phyloP scores from a whole-genome alignment of 495 filamentous ascomycete genomes.

The Penicillium riverlandense region DNA sequence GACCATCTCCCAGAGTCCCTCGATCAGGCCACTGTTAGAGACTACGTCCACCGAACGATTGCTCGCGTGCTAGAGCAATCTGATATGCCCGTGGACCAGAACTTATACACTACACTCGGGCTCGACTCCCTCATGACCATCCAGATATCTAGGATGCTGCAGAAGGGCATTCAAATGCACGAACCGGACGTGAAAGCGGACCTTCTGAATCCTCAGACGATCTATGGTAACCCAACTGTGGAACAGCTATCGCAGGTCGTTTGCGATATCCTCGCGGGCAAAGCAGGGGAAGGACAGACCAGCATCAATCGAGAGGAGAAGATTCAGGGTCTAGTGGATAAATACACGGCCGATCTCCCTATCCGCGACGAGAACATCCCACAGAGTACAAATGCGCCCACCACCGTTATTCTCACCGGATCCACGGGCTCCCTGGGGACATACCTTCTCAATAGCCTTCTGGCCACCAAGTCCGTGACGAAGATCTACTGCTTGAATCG shows the following conservation, averaged over 20 bases:
- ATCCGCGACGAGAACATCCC: background rate
- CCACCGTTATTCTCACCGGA: conserved; percentile 43
- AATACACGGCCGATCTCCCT: conserved; percentile 20
- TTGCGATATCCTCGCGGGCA: conserved; percentile 11
- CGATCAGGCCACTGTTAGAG: conserved; percentile 2
- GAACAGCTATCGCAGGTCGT: conserved; percentile 13
- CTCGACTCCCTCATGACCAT: conserved; percentile 31
- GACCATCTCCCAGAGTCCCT: conserved; percentile 5
- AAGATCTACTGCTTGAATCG: conserved; percentile 54
- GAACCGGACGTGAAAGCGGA: background rate
- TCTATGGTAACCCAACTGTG: conserved; percentile 26
- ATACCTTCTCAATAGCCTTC: conserved; percentile 44
- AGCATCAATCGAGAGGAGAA: conserved; percentile 10
- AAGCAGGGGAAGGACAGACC: background rate
- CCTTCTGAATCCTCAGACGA: conserved; percentile 13
- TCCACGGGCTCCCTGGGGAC: conserved; percentile 52
- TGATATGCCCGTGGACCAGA: conserved; percentile 7
- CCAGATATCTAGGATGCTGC: conserved; percentile 15
- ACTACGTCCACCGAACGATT: conserved; percentile 4
- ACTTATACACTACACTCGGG: conserved; percentile 16
- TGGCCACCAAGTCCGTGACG: conserved; percentile 26
- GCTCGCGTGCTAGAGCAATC: conserved; percentile 7
- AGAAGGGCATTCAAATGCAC: conserved; percentile 7
- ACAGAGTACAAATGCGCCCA: background rate
- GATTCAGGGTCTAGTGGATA: conserved; percentile 9